phyloP scores from a whole-genome alignment of 345 rosid species.

The Pistacia vera region DNA sequence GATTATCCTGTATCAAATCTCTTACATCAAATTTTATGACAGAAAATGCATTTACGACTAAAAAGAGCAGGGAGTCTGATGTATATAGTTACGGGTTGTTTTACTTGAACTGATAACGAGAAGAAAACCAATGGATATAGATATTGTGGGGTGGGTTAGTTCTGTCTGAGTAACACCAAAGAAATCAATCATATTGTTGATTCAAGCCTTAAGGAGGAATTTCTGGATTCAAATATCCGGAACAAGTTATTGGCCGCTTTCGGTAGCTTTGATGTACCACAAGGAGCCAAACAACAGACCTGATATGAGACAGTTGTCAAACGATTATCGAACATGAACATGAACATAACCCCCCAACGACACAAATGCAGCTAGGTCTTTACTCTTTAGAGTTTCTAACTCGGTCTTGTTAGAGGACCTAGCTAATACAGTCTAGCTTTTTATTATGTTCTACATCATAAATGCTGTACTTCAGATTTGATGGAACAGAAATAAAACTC shows the following conservation, averaged over 20 bases:
- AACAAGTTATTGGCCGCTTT: conserved; percentile 46
- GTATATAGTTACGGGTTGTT: conserved; percentile 78
- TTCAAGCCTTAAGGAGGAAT: conserved; percentile 44
- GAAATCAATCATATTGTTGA: conserved; percentile 46
- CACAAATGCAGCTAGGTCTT: conserved; percentile 1
- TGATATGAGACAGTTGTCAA: conserved; percentile 72
- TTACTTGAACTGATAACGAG: conserved; percentile 63
- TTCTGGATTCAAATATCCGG: conserved; percentile 51
- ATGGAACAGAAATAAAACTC: neutral
- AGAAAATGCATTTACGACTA: conserved; percentile 63
- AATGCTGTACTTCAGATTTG: neutral
- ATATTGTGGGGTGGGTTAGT: conserved; percentile 55
- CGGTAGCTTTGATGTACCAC: conserved; percentile 62
- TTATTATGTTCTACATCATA: neutral
- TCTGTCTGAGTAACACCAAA: conserved; percentile 38
- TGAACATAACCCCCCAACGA: neutral
- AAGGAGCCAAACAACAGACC: conserved; percentile 62
- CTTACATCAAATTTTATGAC: neutral
- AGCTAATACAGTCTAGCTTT: neutral
- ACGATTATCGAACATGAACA: conserved; percentile 35
- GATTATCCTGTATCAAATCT: neutral
- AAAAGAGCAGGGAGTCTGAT: conserved; percentile 60
- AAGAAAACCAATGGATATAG: conserved; percentile 52
- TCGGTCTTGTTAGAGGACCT: neutral
- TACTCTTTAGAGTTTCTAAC: neutral